These are phyloP conservation scores for Articulospora tetracladia DNA, from an alignment of 495 filamentous ascomycete genomes.

Conservation along the genomic window DNA sequence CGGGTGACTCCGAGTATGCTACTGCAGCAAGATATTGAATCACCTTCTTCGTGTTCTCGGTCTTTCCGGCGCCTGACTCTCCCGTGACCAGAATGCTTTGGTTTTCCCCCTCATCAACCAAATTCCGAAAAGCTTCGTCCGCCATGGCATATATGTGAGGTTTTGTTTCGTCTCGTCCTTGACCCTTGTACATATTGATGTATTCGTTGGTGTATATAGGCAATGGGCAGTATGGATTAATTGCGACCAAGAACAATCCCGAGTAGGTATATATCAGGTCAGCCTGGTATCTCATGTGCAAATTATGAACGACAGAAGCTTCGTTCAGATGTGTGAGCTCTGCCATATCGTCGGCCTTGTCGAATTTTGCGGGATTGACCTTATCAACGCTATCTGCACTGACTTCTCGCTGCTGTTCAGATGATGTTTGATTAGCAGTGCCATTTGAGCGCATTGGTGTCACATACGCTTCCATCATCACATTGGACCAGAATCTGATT, in stretches of 20 bases:
- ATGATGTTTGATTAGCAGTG: not conserved
- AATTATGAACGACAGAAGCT: slow-evolving; percentile 94
- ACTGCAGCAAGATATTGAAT: slow-evolving; percentile 98
- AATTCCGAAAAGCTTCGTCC: slow-evolving; percentile 93
- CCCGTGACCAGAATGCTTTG: slow-evolving; percentile 98
- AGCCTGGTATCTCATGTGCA: slow-evolving; percentile 88
- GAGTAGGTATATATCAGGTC: slow-evolving; percentile 99
- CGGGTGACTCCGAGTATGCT: slow-evolving; percentile 73
- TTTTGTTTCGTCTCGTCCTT: slow-evolving; percentile 85
- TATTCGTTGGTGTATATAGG: slow-evolving; percentile 97
- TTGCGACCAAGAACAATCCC: slow-evolving; percentile 91
- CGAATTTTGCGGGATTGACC: slow-evolving; percentile 98
- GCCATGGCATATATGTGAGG: slow-evolving; percentile 98
- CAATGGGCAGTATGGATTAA: slow-evolving; percentile 93
- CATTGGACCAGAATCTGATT: slow-evolving; percentile 78
- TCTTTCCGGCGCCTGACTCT: slow-evolving; percentile 98
- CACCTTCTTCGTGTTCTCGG: slow-evolving; percentile 99
- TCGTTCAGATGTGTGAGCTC: slow-evolving; percentile 98
- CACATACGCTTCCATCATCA: slow-evolving; percentile 84
- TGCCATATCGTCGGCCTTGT: slow-evolving; percentile 99
- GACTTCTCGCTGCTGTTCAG: slow-evolving; percentile 74
- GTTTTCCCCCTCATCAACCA: slow-evolving; percentile 92
- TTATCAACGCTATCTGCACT: slow-evolving; percentile 87
- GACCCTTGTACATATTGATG: slow-evolving; percentile 93
- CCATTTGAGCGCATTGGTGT: not conserved